Base-by-base conservation (phyloP, 805 yeast genomes). In the Monosporozyma servazzii region DNA sequence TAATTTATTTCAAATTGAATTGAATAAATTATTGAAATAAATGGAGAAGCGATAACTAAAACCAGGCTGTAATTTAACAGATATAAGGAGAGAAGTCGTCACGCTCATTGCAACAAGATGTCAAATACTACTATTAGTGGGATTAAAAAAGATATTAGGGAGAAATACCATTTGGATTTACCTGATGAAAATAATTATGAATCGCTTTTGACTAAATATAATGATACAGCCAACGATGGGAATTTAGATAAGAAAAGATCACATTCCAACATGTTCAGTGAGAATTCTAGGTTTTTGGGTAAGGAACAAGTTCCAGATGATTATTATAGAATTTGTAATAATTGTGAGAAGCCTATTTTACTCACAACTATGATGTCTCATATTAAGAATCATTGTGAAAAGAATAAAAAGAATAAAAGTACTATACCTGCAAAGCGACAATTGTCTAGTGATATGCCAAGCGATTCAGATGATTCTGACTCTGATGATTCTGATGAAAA, bases 301-400 rank as follows among this genome's bases (percentile, higher is more conserved):
- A 33, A 36, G 41, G 23, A n/a, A 10, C 33, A 15, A 17, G 33
- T 44, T 17, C 39, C 23, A 11, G 18, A 41, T 20, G 44, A 41
- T 41, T 41, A 56, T 27, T 64, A 61, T 48, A 60, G 70, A 42
- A 57, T 65, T 27, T 68, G 71, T 57, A 63, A 63, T 42, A 50
- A 56, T 30, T 68, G 71, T 52, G 63, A 63, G 5, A 64, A 58
- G 48, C 71, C 71, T 2, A 53, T 68, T 6, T 57, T 59, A 36
- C 47, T 61, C 21, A 53, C 57, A 9, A 58, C 59, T 2, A 52
- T 64, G 15, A 52, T 61, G 29, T 67, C 62, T 18, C 71, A 68
- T 55, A 47, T 63, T 18, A 63, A 65, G 20, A 59, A 59, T 23
- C 53, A 62, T 44, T 61, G 67, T 49, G 33, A 36, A 37, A 23